These are phyloP conservation scores for Polyporus tsugae DNA, from an alignment of 1,284 basidiomycete species.

Conservation along the genomic window DNA sequence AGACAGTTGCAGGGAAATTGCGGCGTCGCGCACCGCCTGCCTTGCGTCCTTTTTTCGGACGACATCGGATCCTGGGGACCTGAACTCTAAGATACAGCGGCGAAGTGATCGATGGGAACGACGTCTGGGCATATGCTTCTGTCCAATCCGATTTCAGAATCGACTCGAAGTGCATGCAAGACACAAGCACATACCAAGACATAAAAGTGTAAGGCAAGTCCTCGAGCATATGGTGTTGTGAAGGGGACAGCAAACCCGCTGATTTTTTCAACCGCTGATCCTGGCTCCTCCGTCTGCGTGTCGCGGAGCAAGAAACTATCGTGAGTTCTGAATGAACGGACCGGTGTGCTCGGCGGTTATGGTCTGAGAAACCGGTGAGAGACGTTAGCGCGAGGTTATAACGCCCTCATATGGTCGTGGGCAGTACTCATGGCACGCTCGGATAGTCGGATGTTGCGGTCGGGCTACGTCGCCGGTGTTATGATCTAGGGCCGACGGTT, in stretches of 20 bases:
- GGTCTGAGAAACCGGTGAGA: not conserved
- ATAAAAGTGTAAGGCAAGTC: not conserved
- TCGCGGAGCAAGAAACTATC: not conserved
- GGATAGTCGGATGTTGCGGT: not conserved
- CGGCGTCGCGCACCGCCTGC: not conserved
- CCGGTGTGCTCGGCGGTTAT: not conserved
- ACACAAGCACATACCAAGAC: not conserved
- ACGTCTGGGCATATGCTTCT: not conserved
- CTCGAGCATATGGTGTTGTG: not conserved
- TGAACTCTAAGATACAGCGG: slow-evolving; percentile 7
- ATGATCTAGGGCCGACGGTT: not conserved
- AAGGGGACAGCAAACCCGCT: not conserved
- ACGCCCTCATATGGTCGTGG: not conserved
- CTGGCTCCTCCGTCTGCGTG: not conserved
- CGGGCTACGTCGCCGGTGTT: not conserved
- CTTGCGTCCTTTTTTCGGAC: not conserved
- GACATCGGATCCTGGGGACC: not conserved
- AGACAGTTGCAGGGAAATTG: not conserved
- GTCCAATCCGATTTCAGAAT: not conserved
- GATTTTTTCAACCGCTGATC: not conserved
- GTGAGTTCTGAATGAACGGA: not conserved
- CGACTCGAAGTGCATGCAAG: not conserved
- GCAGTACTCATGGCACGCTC: not conserved
- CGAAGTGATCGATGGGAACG: not conserved
- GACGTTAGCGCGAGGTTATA: not conserved